phyloP scores from a whole-genome alignment of 1,139 yeast genomes.

The Geotrichum restrictum region DNA sequence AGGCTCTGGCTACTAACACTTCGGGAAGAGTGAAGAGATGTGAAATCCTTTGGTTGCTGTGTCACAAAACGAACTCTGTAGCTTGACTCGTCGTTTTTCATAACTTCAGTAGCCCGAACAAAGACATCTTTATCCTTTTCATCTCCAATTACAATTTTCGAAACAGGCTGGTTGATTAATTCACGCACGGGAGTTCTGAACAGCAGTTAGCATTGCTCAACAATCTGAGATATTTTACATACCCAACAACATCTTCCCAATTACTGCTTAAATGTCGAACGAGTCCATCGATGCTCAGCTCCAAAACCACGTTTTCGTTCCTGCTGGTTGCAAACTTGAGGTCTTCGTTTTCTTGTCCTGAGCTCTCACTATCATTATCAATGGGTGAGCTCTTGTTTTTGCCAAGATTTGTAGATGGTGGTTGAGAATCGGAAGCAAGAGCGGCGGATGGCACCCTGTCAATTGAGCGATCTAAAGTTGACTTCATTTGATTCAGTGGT shows the following conservation, averaged over 20 bases:
- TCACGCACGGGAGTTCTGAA: constrained; percentile 57
- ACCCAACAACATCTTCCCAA: constrained; percentile 67
- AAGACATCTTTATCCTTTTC: constrained; percentile 66
- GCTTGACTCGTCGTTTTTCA: constrained; percentile 71
- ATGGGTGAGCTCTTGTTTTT: constrained; percentile 2
- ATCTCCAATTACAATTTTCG: constrained; percentile 63
- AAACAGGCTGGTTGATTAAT: constrained; percentile 56
- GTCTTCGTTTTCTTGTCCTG: constrained; percentile 31
- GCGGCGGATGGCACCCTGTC: neutral
- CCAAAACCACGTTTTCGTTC: constrained; percentile 81
- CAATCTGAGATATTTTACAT: constrained; percentile 18
- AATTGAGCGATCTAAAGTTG: neutral
- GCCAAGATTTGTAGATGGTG: neutral
- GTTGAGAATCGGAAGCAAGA: constrained; percentile 10
- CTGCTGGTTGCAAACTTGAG: constrained; percentile 52
- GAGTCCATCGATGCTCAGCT: constrained; percentile 72
- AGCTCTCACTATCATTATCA: constrained; percentile 8
- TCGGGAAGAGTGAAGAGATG: neutral
- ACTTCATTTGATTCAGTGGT: constrained; percentile 1
- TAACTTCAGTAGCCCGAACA: constrained; percentile 62
- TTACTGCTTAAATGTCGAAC: constrained; percentile 69
- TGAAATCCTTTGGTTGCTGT: neutral
- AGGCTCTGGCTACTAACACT: neutral
- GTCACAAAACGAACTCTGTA: constrained; percentile 66
- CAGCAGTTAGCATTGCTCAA: constrained; percentile 20